phyloP scores from a whole-genome alignment of 2,329 filamentous ascomycete species.

The Fusarium chaquense region DNA sequence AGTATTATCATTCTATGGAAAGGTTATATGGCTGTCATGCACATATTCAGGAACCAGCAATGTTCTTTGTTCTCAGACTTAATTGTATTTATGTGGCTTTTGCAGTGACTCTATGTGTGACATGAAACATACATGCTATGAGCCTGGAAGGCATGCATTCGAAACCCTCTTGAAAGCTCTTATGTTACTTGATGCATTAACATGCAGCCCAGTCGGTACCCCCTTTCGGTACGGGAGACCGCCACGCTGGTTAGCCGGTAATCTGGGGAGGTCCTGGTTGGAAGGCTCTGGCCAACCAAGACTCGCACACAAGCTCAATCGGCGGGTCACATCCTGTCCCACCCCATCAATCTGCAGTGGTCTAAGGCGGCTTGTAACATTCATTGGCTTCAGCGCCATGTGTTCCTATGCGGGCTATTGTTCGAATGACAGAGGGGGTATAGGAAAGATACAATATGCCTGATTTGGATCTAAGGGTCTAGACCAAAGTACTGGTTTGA shows the following conservation, averaged over 20 bases:
- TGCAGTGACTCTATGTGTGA: background rate
- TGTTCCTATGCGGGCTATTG: slow-evolving; percentile 17
- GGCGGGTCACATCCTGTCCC: slow-evolving; percentile 2
- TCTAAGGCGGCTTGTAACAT: slow-evolving; percentile 18
- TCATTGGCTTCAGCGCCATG: slow-evolving; percentile 20
- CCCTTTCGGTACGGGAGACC: slow-evolving; percentile 30
- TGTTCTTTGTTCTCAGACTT: background rate
- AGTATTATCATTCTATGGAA: background rate
- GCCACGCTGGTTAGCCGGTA: slow-evolving; percentile 37
- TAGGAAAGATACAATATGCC: background rate
- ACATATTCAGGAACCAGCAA: background rate
- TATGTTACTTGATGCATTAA: slow-evolving; percentile 33
- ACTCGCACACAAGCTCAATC: background rate
- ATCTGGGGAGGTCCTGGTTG: slow-evolving; percentile 25
- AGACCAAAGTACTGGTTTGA: background rate
- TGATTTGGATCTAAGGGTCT: background rate
- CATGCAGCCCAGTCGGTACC: slow-evolving; percentile 20
- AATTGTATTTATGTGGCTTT: background rate
- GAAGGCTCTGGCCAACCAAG: slow-evolving; percentile 28
- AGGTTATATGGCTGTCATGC: too few species aligned
- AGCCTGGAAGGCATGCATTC: slow-evolving; percentile 13
- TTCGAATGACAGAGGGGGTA: slow-evolving; percentile 3
- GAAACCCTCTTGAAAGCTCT: slow-evolving; percentile 23
- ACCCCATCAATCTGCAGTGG: slow-evolving; percentile 33
- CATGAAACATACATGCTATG: background rate